Conservation (phyloP, 2,329 filamentous ascomycete genomes). For the Fusarium graminum region DNA sequence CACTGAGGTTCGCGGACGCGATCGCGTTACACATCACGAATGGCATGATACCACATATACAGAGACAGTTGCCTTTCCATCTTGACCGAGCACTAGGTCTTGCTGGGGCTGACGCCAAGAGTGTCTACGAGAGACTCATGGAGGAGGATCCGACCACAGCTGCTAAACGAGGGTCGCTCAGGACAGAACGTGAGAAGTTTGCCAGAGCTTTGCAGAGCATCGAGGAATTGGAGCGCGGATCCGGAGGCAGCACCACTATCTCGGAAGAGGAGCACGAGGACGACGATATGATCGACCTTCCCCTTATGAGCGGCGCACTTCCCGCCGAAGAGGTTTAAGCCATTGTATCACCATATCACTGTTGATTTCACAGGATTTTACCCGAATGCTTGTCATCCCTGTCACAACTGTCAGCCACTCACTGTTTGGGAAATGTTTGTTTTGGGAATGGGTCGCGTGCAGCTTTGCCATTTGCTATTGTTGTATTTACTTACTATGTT, state of each 20-base stretch:
- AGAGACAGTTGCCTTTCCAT: slow-evolving; percentile 56
- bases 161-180: slow-evolving; percentile 56
- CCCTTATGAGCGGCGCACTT: slow-evolving; percentile 44
- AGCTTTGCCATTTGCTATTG: slow-evolving; percentile 8
- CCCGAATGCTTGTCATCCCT: not conserved
- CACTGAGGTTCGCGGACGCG: slow-evolving; percentile 72
- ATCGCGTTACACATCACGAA: slow-evolving; percentile 63
- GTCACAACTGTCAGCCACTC: slow-evolving; percentile 1
- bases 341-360: not conserved
- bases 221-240: slow-evolving; percentile 57
- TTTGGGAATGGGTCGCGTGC: slow-evolving; percentile 1
- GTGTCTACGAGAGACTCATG: slow-evolving; percentile 60
- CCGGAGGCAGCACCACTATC: slow-evolving; percentile 32
- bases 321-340: slow-evolving; percentile 41
- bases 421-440: not conserved
- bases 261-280: slow-evolving; percentile 37
- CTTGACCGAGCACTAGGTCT: slow-evolving; percentile 61
- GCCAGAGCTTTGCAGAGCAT: slow-evolving; percentile 62
- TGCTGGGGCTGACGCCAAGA: slow-evolving; percentile 46
- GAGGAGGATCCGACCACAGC: slow-evolving; percentile 63
- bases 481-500: slow-evolving; percentile 4
- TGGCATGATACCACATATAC: slow-evolving; percentile 62
- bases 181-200: slow-evolving; percentile 61
- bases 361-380: not conserved
- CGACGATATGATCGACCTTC: slow-evolving; percentile 24